Percentiles rank a stretch among this genome's conserved stretches.
Evolutionary conservation across 2,329 filamentous ascomycete species (phyloP).

Genomic region (Leptographium wingfieldii): DNA sequence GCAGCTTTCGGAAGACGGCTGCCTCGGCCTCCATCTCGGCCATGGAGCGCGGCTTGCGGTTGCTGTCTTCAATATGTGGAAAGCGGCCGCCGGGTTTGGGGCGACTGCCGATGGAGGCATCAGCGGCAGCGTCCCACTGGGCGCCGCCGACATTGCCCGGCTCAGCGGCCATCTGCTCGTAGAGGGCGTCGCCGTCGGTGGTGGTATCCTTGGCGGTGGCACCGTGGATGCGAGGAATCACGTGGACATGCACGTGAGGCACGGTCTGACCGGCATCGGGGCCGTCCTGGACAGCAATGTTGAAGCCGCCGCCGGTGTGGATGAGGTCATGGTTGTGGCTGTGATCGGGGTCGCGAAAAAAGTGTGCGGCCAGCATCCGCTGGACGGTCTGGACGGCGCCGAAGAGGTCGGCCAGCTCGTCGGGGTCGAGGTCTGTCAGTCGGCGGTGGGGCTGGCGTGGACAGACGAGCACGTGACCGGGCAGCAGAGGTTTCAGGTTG

Average conservation of each 20-base stretch:
- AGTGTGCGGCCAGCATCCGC: conserved; percentile 52
- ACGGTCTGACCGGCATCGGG: conserved; percentile 86
- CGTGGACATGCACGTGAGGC: conserved; percentile 82
- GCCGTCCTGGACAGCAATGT: conserved; percentile 92
- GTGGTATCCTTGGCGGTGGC: conserved; percentile 29
- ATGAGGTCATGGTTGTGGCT: neutral
- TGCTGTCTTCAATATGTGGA: conserved; percentile 57
- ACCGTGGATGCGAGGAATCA: conserved; percentile 60
- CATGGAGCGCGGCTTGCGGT: conserved; percentile 51
- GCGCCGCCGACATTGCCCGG: conserved; percentile 70
- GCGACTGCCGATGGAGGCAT: conserved; percentile 1
- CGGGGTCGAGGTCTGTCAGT: conserved; percentile 57
- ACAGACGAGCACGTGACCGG: conserved; percentile 86
- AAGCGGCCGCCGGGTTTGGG: conserved; percentile 41
- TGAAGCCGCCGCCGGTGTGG: conserved; percentile 53
- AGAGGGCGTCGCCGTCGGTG: conserved; percentile 55
- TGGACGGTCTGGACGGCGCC: conserved; percentile 73
- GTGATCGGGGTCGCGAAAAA: conserved; percentile 26
- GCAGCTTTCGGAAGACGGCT: conserved; percentile 42
- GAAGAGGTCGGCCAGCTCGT: conserved; percentile 74
- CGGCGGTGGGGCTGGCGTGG: conserved; percentile 57
- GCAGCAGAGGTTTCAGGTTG: conserved; percentile 88
- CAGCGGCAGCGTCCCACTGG: conserved; percentile 39
- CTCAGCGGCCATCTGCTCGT: conserved; percentile 70
- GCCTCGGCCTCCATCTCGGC: conserved; percentile 77